phyloP scores from a whole-genome alignment of 371 early-diverging fungal genomes.

The Fennellomyces sp. region DNA sequence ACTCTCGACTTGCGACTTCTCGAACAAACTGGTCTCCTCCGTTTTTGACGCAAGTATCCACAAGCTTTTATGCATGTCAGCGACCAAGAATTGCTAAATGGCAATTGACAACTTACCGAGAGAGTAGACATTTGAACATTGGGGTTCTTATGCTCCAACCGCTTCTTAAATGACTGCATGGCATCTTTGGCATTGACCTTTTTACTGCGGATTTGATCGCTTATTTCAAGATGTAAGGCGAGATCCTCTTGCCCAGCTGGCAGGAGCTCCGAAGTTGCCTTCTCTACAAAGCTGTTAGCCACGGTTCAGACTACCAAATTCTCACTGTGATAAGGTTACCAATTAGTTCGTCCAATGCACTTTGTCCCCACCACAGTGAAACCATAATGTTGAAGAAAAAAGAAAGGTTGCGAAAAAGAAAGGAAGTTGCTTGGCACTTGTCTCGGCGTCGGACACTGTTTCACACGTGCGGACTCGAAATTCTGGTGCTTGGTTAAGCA shows the following conservation, averaged over 20 bases:
- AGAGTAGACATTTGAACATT: conserved; percentile 91
- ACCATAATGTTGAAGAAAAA: conserved; percentile 14
- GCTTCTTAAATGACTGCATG: conserved; percentile 69
- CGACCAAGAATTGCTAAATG: too few species aligned
- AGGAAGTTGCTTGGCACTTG: too few species aligned
- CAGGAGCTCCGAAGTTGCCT: conserved; percentile 89
- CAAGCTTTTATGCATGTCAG: too few species aligned
- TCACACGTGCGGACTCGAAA: too few species aligned
- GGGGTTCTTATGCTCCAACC: conserved; percentile 87
- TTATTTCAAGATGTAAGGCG: conserved; percentile 81
- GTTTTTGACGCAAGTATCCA: conserved; percentile 94
- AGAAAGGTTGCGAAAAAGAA: too few species aligned
- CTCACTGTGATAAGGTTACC: conserved; percentile 19
- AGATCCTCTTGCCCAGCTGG: conserved; percentile 87
- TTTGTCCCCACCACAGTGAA: conserved; percentile 49
- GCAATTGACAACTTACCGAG: conserved; percentile 59
- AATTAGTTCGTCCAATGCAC: conserved; percentile 40
- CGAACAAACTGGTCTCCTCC: conserved; percentile 84
- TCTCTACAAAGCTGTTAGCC: too few species aligned
- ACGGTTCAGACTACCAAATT: too few species aligned
- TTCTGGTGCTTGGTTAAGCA: too few species aligned
- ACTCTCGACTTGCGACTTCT: conserved; percentile 88
- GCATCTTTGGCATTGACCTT: conserved; percentile 80
- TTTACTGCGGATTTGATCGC: conserved; percentile 91
- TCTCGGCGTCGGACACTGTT: too few species aligned